phyloP scores from a whole-genome alignment of 257 asterid species.

The Solanum appendiculatum region DNA sequence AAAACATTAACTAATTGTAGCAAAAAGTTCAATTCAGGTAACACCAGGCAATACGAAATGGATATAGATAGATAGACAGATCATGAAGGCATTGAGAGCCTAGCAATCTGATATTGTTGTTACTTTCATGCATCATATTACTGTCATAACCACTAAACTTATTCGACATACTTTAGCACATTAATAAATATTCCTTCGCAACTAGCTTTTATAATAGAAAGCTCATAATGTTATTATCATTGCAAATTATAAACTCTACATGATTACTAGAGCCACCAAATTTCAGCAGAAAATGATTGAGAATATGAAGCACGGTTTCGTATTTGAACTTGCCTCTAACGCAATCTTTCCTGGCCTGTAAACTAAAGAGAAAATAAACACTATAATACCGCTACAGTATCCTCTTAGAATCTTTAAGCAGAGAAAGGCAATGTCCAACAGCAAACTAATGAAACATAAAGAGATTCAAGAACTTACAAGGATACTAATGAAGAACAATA shows the following conservation, averaged over 20 bases:
- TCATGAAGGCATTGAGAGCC: not conserved
- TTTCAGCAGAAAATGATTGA: not conserved
- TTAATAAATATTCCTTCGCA: not conserved
- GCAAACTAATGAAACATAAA: not conserved
- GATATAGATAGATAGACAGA: not conserved
- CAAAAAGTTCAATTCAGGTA: not conserved
- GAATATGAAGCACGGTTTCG: not conserved
- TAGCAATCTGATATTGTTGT: not conserved
- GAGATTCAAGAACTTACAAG: constrained; percentile 44
- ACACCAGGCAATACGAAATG: not conserved
- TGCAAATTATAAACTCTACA: not conserved
- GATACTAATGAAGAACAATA: constrained; percentile 39
- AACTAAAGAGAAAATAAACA: not conserved
- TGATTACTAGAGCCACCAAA: not conserved
- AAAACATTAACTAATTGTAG: not conserved
- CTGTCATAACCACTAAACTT: not conserved
- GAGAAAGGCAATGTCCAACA: not conserved
- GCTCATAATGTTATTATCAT: not conserved
- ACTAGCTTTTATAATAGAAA: not conserved
- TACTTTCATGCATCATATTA: not conserved
- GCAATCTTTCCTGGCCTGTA: not conserved
- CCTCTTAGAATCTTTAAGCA: not conserved
- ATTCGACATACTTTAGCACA: not conserved
- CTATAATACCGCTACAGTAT: not conserved
- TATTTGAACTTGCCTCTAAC: not conserved